A percentile compares a stretch with the other conserved stretches of the same genome.
phyloP scores from a whole-genome alignment of 768 basidiomycete genomes.

The Serendipita sp. region DNA sequence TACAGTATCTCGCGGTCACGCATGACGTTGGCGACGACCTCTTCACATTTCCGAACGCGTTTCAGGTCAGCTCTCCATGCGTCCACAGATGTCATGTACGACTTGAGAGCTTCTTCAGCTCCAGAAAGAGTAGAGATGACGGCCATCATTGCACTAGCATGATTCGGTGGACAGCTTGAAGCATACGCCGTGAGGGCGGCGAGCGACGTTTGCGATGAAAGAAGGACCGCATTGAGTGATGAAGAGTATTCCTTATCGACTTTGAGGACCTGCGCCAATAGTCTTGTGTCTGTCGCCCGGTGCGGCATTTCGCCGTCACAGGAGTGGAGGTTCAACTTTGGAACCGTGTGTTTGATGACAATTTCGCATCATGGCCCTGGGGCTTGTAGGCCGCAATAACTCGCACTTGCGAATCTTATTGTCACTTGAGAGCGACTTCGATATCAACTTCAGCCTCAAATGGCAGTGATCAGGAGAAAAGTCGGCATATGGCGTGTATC shows the following conservation, averaged over 20 bases:
- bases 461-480: too few relatives aligned
- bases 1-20: slow-evolving; percentile 73
- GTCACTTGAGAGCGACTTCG: too few relatives aligned
- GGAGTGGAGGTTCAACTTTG: slow-evolving; percentile 3
- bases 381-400: background rate
- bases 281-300: slow-evolving; percentile 53
- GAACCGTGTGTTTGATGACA: background rate
- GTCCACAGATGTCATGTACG: slow-evolving; percentile 46
- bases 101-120: slow-evolving; percentile 52
- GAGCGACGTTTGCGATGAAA: slow-evolving; percentile 42
- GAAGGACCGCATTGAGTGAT: slow-evolving; percentile 40
- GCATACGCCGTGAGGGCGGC: slow-evolving; percentile 61
- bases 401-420: background rate
- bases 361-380: background rate
- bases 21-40: slow-evolving; percentile 53
- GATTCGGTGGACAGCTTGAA: slow-evolving; percentile 41
- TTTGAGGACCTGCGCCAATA: slow-evolving; percentile 49
- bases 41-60: slow-evolving; percentile 48
- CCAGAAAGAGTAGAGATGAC: slow-evolving; percentile 43
- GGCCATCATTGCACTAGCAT: slow-evolving; percentile 33
- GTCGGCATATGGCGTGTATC: too few relatives aligned
- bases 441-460: too few relatives aligned
- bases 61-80: slow-evolving; percentile 48
- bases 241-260: slow-evolving; percentile 61
- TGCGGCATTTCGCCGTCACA: slow-evolving; percentile 41